phyloP scores from a whole-genome alignment of 1,139 yeast species.

The Saccharomyces hybrid region DNA sequence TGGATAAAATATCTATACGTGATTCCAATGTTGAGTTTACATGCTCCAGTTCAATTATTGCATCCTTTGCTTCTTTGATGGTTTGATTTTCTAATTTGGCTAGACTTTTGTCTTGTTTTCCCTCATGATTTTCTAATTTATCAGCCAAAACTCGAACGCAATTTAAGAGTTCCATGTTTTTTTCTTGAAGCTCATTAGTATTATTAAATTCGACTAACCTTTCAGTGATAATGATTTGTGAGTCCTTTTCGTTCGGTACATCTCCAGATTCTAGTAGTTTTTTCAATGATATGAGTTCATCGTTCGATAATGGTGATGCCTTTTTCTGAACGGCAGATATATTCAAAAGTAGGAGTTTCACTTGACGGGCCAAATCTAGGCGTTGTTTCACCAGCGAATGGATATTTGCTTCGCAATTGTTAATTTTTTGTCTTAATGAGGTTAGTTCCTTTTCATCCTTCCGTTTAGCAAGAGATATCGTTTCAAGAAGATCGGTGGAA shows the following conservation, averaged over 20 bases:
- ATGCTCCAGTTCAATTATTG: conserved; percentile 59
- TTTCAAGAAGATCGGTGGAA: conserved; percentile 42
- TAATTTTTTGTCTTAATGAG: conserved; percentile 28
- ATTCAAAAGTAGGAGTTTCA: conserved; percentile 50
- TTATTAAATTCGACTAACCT: conserved; percentile 64
- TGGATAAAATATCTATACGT: not conserved
- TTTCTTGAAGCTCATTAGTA: conserved; percentile 60
- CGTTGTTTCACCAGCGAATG: conserved; percentile 48
- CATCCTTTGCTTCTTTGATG: conserved; percentile 65
- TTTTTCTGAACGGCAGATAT: conserved; percentile 38
- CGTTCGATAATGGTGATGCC: conserved; percentile 43
- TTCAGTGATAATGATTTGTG: conserved; percentile 63
- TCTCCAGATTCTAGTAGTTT: conserved; percentile 30
- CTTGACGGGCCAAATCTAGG: conserved; percentile 70
- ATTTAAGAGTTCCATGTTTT: conserved; percentile 62
- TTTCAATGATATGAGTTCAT: conserved; percentile 46
- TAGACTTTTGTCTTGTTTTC: conserved; percentile 30
- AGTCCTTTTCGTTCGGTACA: conserved; percentile 45
- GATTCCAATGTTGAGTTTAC: conserved; percentile 47
- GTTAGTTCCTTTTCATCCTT: conserved; percentile 29
- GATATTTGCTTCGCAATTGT: conserved; percentile 36
- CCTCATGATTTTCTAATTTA: conserved; percentile 28
- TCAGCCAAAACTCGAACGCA: conserved; percentile 64
- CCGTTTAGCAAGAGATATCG: conserved; percentile 35
- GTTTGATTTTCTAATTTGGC: conserved; percentile 46